Conservation (phyloP, 805 yeast genomes). For the Phaffomyces opuntiae region DNA sequence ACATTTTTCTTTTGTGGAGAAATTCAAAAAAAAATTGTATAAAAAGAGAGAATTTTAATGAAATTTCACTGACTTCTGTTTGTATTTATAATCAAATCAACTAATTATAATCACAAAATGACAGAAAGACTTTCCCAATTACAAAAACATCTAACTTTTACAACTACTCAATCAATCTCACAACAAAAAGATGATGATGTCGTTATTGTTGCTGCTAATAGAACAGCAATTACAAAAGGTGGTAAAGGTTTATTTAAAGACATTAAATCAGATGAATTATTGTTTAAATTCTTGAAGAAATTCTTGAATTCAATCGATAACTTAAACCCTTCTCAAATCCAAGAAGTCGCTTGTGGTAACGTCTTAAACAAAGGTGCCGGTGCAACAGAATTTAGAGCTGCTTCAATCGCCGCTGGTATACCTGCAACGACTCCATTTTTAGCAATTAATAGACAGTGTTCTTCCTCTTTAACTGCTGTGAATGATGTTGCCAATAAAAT, state of each 20-base stretch:
- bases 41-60: not conserved
- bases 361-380: conserved; percentile 92
- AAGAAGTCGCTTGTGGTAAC: conserved; percentile 86
- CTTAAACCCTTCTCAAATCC: conserved; percentile 53
- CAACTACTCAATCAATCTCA: not conserved
- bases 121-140: conserved; percentile 29
- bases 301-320: conserved; percentile 45
- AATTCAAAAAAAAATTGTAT: not conserved
- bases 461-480: conserved; percentile 88
- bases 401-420: conserved; percentile 83
- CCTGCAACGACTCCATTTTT: conserved; percentile 74
- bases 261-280: conserved; percentile 71
- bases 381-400: conserved; percentile 91
- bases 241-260: conserved; percentile 84
- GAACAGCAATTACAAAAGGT: conserved; percentile 86
- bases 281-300: conserved; percentile 56
- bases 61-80: not conserved
- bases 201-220: conserved; percentile 82
- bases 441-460: conserved; percentile 90
- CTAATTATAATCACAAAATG: not conserved
- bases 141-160: conserved; percentile 23
- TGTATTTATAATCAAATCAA: not conserved
- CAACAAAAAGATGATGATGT: conserved; percentile 54
- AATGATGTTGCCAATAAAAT: conserved; percentile 88
- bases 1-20: conserved; percentile 1